Base-by-base conservation (phyloP, 1,139 yeast genomes). In the Nakaseomyces delphensis region DNA sequence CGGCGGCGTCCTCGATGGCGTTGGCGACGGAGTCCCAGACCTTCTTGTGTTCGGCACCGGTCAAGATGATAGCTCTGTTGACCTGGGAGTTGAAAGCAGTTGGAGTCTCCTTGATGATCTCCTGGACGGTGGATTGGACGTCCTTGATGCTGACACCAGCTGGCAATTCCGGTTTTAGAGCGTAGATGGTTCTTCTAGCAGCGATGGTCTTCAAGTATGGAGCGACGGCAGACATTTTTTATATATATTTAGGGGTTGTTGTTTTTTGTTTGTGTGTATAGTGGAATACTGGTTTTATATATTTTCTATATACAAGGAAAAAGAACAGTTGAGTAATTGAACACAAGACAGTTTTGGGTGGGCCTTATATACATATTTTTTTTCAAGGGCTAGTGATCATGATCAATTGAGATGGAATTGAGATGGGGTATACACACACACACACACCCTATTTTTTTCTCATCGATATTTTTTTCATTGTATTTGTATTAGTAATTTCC, bases 61-160 rank as follows among this genome's bases (percentile, higher is more conserved):
- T 62, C 39, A 69, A 43, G 46, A 69, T 60, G 18, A 66, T 50
- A 13, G 72, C 71, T 40, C 75, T 65, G 54, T 67, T 60, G 36
- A 66, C 62, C 55, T 71, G 76, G 37, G 69, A 65, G 64, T 71
- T 70, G 66, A 68, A 68, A n/a, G 70, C 58, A 15, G 72, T 67
- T 52, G 73, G 73, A 7, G 70, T 65, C 54, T 68, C 57, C 52
- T 65, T 67, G 45, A 67, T 58, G 36, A 66, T 56, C 19, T 58
- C 51, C 49, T 65, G 67, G 13, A 66, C 65, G 27, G 62, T 50
- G 9, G 48, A 46, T 52, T 62, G 66, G 23, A 68, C 54, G 42
- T 67, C 63, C 7, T 52, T 50, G 24, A 65, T 46, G 38, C 65
- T 49, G 48, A 66, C 63, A 38, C 63, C 63, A 14, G 55, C 47